Conservation (phyloP, 106 monocot genomes). For the Apostasia ramifera region DNA sequence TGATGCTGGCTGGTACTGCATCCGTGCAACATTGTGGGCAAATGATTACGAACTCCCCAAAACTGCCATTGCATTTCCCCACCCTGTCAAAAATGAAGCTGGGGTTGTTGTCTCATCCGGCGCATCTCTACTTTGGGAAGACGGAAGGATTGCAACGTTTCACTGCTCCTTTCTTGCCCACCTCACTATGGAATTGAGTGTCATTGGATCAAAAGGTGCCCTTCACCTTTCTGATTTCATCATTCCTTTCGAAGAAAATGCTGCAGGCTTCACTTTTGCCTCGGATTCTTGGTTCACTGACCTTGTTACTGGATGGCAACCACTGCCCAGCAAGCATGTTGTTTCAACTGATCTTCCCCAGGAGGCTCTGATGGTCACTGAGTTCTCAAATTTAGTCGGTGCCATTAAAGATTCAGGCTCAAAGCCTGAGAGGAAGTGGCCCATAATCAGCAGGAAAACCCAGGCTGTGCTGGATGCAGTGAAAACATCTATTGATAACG, state of each 20-base stretch:
- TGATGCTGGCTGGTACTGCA: conserved; percentile 84
- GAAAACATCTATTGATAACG: conserved; percentile 13
- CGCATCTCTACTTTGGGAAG: conserved; percentile 46
- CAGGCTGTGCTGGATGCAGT: conserved; percentile 21
- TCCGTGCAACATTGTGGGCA: conserved; percentile 64
- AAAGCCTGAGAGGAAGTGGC: conserved; percentile 16
- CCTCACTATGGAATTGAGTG: conserved; percentile 44
- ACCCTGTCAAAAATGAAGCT: conserved; percentile 31
- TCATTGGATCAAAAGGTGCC: conserved; percentile 50
- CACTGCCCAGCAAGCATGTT: conserved; percentile 40
- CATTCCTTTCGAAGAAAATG: conserved; percentile 53
- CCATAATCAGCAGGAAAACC: conserved; percentile 16
- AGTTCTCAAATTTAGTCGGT: conserved; percentile 60
- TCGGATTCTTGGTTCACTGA: conserved; percentile 37
- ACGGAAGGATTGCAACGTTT: conserved; percentile 57
- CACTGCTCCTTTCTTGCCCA: conserved; percentile 62
- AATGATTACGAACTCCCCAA: conserved; percentile 49
- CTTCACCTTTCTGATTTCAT: conserved; percentile 45
- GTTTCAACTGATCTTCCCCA: conserved; percentile 52
- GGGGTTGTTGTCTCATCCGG: conserved; percentile 62
- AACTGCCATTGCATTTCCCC: conserved; percentile 37
- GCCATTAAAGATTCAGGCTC: conserved; percentile 20
- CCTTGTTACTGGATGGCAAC: conserved; percentile 34
- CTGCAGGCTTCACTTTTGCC: conserved; percentile 30
- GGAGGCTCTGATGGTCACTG: conserved; percentile 66